Evolutionary conservation across 2,329 filamentous ascomycete species (phyloP).

Genomic region (Escovopsis sp.): DNA sequence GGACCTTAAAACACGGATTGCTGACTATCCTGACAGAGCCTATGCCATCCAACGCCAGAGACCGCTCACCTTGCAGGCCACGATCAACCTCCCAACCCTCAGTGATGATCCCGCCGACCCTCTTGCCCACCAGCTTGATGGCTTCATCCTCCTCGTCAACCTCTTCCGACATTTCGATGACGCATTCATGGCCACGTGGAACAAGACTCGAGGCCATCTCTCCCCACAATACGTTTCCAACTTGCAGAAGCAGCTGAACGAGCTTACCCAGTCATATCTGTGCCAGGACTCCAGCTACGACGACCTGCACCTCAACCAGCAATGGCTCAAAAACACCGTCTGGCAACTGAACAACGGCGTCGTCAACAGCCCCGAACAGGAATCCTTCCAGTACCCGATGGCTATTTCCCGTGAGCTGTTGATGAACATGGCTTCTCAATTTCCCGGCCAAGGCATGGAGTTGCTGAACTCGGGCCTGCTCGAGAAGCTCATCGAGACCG

Average conservation of each 20-base stretch:
- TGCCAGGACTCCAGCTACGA: conserved; percentile 38
- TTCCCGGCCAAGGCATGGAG: conserved; percentile 59
- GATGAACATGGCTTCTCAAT: conserved; percentile 51
- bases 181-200: conserved; percentile 49
- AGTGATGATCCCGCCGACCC: conserved; percentile 45
- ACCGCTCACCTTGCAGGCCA: conserved; percentile 55
- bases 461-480: conserved; percentile 60
- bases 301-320: conserved; percentile 44
- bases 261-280: conserved; percentile 36
- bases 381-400: conserved; percentile 46
- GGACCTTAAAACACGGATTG: background rate
- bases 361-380: conserved; percentile 29
- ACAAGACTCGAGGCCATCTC: conserved; percentile 44
- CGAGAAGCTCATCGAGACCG: conserved; percentile 67
- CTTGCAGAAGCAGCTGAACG: conserved; percentile 48
- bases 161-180: conserved; percentile 55
- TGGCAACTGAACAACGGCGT: conserved; percentile 48
- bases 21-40: conserved; percentile 26
- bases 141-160: conserved; percentile 45
- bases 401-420: conserved; percentile 49
- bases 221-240: conserved; percentile 39
- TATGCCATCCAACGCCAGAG: conserved; percentile 58
- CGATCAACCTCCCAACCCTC: conserved; percentile 49
- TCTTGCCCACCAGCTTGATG: conserved; percentile 35
- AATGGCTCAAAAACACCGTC: conserved; percentile 49